These are phyloP conservation scores for Acacia confusa DNA, from an alignment of 306 rosid species.

Conservation along the genomic window DNA sequence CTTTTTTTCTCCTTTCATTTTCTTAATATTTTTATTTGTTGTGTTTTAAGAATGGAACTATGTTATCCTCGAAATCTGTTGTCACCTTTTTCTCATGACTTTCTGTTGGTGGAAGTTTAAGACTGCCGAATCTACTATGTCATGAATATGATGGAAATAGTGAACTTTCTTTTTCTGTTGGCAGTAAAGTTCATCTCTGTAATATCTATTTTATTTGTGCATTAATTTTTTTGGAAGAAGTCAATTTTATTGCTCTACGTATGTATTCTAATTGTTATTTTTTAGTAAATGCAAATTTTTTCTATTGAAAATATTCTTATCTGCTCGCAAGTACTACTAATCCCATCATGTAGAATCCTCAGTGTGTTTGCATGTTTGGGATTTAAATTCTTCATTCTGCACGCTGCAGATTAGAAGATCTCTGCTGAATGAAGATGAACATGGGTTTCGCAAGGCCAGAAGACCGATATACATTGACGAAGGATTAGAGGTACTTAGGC, in stretches of 20 bases:
- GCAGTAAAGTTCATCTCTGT: conserved; percentile 14
- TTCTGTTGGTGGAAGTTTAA: background rate
- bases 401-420: conserved; percentile 79
- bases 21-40: background rate
- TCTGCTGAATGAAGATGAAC: conserved; percentile 81
- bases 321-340: background rate
- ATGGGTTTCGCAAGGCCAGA: conserved; percentile 84
- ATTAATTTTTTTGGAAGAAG: background rate
- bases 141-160: background rate
- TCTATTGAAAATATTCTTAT: background rate
- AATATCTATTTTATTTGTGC: background rate
- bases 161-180: background rate
- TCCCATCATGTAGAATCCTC: background rate
- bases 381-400: conserved; percentile 27
- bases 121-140: conserved; percentile 10
- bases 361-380: background rate
- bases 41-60: background rate
- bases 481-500: conserved; percentile 77
- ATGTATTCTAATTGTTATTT: background rate
- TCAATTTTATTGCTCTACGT: background rate
- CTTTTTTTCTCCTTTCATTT: background rate
- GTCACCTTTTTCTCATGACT: background rate
- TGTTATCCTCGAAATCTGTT: background rate
- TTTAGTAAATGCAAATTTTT: background rate
- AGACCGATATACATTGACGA: conserved; percentile 86